These are phyloP conservation scores for Borovskyia barvae DNA, from an alignment of 208 protist genomes.

Conservation along the genomic window DNA sequence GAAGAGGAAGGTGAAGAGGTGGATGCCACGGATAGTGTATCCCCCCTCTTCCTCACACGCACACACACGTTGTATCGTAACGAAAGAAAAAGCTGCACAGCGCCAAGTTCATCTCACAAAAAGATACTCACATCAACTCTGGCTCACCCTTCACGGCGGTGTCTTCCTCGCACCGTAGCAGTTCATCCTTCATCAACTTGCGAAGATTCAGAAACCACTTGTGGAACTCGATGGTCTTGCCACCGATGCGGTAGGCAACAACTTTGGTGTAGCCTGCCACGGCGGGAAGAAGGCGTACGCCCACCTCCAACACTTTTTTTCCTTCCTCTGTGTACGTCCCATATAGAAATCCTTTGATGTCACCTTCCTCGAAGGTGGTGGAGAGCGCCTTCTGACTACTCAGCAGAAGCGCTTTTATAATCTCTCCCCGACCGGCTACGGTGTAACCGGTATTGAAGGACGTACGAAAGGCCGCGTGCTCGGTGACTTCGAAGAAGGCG, in stretches of 20 bases:
- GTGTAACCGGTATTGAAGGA: slow-evolving; percentile 82
- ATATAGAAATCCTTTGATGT: slow-evolving; percentile 68
- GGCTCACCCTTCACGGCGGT: slow-evolving; percentile 75
- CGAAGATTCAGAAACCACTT: slow-evolving; percentile 78
- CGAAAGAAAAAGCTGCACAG: no score
- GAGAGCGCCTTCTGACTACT: slow-evolving; percentile 50
- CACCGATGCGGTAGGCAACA: slow-evolving; percentile 77
- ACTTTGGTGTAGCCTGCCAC: slow-evolving; percentile 82
- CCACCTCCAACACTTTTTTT: slow-evolving; percentile 68
- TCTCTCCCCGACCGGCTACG: slow-evolving; percentile 63
- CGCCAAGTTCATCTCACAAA: no score
- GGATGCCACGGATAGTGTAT: no score
- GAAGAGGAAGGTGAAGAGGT: no score
- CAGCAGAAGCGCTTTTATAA: slow-evolving; percentile 69
- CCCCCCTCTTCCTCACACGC: no score
- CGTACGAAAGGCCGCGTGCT: slow-evolving; percentile 52
- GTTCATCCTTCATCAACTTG: slow-evolving; percentile 70
- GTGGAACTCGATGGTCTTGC: slow-evolving; percentile 81
- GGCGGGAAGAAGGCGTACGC: slow-evolving; percentile 63
- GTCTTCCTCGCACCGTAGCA: slow-evolving; percentile 83
- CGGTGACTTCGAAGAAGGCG: slow-evolving; percentile 74
- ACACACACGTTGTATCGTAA: no score
- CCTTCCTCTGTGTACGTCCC: slow-evolving; percentile 45
- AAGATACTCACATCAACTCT: slow-evolving; percentile 89
- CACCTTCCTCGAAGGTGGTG: slow-evolving; percentile 64